phyloP scores from a whole-genome alignment of 176 grass and related monocot genomes.

The Panicum miliaceum region DNA sequence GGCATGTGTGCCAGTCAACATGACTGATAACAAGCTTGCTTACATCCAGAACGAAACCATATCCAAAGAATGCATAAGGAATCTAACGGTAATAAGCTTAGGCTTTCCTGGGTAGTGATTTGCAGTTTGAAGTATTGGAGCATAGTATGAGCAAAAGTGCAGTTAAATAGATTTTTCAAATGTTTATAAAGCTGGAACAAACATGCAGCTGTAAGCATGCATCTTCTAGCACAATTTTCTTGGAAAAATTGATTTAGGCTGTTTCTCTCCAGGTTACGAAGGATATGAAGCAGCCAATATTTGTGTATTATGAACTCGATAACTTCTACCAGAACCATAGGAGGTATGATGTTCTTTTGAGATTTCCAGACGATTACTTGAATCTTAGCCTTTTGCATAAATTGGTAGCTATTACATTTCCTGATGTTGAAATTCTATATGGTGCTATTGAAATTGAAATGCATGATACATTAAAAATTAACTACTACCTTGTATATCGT shows the following conservation, averaged over 20 bases:
- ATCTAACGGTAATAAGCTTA: slow-evolving; percentile 59
- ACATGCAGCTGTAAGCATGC: not conserved
- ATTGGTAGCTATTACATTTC: not conserved
- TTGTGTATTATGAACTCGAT: slow-evolving; percentile 95
- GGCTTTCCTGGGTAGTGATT: slow-evolving; percentile 21
- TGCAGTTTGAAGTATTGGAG: not conserved
- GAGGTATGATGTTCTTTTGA: slow-evolving; percentile 62
- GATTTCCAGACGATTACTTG: slow-evolving; percentile 24
- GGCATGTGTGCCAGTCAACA: slow-evolving; percentile 62
- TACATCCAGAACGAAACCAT: slow-evolving; percentile 62
- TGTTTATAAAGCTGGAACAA: not conserved
- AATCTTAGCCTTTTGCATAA: not conserved
- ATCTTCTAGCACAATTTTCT: not conserved
- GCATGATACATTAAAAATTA: not conserved
- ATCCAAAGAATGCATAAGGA: slow-evolving; percentile 79
- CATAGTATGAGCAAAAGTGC: slow-evolving; percentile 12
- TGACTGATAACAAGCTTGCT: slow-evolving; percentile 65
- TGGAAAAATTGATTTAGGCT: not conserved
- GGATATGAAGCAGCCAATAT: slow-evolving; percentile 86
- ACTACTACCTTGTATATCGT: slow-evolving; percentile 5
- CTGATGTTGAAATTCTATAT: not conserved
- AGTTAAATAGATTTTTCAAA: slow-evolving; percentile 11
- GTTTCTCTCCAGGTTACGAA: slow-evolving; percentile 71
- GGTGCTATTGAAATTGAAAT: slow-evolving; percentile 16
- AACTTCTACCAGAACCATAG: slow-evolving; percentile 99